Evolutionary conservation across 2,329 filamentous ascomycete species (phyloP).

Genomic region (Colletotrichum orchidophilum): DNA sequence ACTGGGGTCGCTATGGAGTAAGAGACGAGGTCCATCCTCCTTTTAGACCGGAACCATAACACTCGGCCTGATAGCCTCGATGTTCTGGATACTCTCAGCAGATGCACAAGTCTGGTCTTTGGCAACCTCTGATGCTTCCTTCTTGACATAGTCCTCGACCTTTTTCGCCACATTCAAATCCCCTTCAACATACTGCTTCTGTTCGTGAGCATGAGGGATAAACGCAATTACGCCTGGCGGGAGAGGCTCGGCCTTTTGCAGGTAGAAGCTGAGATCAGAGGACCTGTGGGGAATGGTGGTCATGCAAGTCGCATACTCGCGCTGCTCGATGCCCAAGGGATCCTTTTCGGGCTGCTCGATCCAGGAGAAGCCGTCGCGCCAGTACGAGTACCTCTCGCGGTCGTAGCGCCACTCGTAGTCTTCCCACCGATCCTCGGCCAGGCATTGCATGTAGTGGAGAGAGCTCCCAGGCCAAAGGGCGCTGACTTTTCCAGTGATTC

Average conservation of each 20-base stretch:
- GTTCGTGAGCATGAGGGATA: not conserved
- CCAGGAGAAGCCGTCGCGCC: constrained; percentile 37
- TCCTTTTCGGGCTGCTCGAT: constrained; percentile 36
- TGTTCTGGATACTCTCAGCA: not conserved
- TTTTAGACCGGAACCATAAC: not conserved
- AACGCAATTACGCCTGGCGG: not conserved
- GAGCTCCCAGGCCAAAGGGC: constrained; percentile 54
- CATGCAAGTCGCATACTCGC: constrained; percentile 11
- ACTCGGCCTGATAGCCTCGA: not conserved
- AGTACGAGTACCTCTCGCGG: constrained; percentile 36
- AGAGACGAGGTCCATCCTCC: no score
- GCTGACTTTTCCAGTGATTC: constrained; percentile 48
- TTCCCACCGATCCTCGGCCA: constrained; percentile 42
- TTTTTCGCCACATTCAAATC: not conserved
- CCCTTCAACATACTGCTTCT: not conserved
- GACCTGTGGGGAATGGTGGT: constrained; percentile 12
- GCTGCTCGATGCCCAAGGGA: constrained; percentile 32
- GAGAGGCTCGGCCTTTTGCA: not conserved
- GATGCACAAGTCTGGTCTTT: not conserved
- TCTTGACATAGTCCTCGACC: not conserved
- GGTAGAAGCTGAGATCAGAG: constrained; percentile 31
- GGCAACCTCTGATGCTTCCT: not conserved
- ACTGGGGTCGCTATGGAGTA: no score
- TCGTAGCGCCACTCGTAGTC: constrained; percentile 38
- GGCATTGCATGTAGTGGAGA: constrained; percentile 55